phyloP scores from a whole-genome alignment of 2,329 filamentous ascomycete species.

The Colletotrichum caudatum region DNA sequence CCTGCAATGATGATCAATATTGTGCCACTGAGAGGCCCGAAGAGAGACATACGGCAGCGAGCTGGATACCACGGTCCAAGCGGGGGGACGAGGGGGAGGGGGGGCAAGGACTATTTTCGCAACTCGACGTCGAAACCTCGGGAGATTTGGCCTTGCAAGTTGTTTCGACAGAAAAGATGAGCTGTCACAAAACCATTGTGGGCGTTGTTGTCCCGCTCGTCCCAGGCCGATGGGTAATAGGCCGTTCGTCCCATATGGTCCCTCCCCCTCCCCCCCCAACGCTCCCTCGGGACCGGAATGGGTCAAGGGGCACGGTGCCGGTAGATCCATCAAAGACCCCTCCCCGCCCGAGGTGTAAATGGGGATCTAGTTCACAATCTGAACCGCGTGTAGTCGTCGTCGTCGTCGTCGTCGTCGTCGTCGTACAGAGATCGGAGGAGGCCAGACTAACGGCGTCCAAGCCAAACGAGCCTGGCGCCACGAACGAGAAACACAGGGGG shows the following conservation, averaged over 20 bases:
- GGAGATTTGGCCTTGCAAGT: slow-evolving; percentile 17
- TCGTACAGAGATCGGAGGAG: slow-evolving; percentile 32
- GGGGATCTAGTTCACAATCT: slow-evolving; percentile 19
- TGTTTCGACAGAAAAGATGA: slow-evolving; percentile 7
- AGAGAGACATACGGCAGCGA: slow-evolving; percentile 25
- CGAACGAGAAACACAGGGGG: not conserved
- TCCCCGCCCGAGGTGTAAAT: slow-evolving; percentile 4
- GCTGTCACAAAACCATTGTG: slow-evolving; percentile 7
- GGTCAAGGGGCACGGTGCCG: slow-evolving; percentile 13
- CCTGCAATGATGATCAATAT: slow-evolving; percentile 39
- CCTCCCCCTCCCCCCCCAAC: not conserved
- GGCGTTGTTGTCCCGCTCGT: slow-evolving; percentile 21
- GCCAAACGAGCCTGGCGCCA: not conserved
- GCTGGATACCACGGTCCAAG: slow-evolving; percentile 24
- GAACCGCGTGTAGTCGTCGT: not conserved
- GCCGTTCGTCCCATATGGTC: not conserved
- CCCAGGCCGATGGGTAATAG: slow-evolving; percentile 27
- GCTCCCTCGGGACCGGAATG: slow-evolving; percentile 7
- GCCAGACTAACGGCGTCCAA: slow-evolving; percentile 16
- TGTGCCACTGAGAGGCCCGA: slow-evolving; percentile 29
- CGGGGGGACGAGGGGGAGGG: not conserved
- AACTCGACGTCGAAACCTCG: slow-evolving; percentile 8
- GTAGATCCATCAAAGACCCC: slow-evolving; percentile 3
- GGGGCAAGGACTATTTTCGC: too few relatives aligned
- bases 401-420: not conserved